Conservation (phyloP, 352 stramenopile species). For the Phytophthora melonis region DNA sequence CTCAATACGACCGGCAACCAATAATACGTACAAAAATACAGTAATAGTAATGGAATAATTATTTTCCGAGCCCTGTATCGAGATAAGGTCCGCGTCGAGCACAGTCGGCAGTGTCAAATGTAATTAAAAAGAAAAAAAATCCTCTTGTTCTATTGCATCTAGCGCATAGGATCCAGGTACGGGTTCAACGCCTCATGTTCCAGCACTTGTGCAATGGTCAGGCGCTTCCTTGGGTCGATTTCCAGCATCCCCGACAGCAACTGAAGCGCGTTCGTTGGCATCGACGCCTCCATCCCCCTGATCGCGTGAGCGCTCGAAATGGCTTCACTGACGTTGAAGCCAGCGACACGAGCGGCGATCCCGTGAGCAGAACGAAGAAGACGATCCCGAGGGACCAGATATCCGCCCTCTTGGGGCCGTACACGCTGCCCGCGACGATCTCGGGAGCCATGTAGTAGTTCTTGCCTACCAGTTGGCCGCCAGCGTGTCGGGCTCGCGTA, state of each 20-base stretch:
- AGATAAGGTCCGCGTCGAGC: too few relatives aligned
- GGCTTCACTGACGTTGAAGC: neutral
- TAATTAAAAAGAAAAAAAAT: too few relatives aligned
- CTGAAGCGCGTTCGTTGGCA: neutral
- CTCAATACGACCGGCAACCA: too few relatives aligned
- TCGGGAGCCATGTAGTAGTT: conserved; percentile 69
- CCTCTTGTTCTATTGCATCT: too few relatives aligned
- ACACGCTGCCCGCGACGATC: conserved; percentile 42
- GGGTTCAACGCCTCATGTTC: neutral
- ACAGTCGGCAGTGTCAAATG: too few relatives aligned
- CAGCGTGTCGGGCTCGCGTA: conserved; percentile 16
- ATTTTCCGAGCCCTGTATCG: too few relatives aligned
- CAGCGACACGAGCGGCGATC: conserved; percentile 36
- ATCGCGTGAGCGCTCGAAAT: neutral
- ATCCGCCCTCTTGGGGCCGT: conserved; percentile 46
- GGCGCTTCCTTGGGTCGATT: neutral
- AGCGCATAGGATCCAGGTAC: too few relatives aligned
- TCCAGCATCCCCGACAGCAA: neutral
- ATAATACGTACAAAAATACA: too few relatives aligned
- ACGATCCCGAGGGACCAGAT: conserved; percentile 1
- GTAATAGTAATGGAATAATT: too few relatives aligned
- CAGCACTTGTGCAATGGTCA: neutral
- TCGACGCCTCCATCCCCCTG: neutral
- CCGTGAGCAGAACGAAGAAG: conserved; percentile 10
- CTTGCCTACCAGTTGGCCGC: conserved; percentile 47